Base-by-base conservation (phyloP, 345 rosid genomes). In the Gossypium bickii region DNA sequence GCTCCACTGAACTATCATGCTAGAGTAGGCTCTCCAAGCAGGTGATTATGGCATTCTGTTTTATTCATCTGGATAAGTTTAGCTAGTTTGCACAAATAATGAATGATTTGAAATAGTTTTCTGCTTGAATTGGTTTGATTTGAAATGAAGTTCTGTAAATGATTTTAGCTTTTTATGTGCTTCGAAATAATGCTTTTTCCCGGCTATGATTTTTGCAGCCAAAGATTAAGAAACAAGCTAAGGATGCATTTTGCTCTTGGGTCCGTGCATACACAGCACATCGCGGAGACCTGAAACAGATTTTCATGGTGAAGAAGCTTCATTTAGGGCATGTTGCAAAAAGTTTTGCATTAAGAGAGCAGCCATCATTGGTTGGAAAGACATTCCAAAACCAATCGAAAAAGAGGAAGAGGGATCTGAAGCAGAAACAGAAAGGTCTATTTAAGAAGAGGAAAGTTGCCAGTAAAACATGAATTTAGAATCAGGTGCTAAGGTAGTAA, bases 301-400 rank as follows among this genome's bases (percentile, higher is more conserved):
- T 91, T 4, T 95, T 93, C 67, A 83, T 86, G 84, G 90, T 90
- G 79, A 93, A 95, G 88, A 93, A 89, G 73, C 98, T 95, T 84
- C 98, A 95, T 74, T 74, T 95, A 43, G 99, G 99, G 65, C 98
- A 95, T 80, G 98, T 89, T n/a, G 98, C 98, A 20, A 95, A 88
- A 81, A 93, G 99, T 84, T 95, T 95, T 82, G 97, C 93, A 27
- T 70, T 95, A 78, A 91, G 87, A 84, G 97, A 95, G 41, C 97
- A 91, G 67, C 98, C 98, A 8, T 93, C 99, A 10, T 78, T 91
- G 78, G 97, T 95, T 7, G 97, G 93, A 3, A 85, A 82, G 53
- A 79, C 96, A 43, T 92, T 90, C 73, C 93, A 88, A 66, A 71
- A 17, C 44, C 89, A 88, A 76, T 80, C 78, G 57, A 86, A 89